Conservation (phyloP, 192 early-diverging fungal genomes). For the Blastocladiella britannica region DNA sequence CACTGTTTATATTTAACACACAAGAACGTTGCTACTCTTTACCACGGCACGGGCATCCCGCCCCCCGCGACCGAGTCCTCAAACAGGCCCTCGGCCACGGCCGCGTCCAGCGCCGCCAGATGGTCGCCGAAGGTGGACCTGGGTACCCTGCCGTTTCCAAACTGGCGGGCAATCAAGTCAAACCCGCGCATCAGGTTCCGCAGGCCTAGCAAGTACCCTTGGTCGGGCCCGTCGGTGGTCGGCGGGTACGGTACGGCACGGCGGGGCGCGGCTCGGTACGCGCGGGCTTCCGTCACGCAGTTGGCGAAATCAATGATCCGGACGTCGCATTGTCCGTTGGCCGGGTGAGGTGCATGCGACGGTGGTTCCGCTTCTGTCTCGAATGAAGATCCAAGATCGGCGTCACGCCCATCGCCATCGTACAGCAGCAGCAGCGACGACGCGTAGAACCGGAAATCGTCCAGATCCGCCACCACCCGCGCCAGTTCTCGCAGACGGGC, state of each 20-base stretch:
- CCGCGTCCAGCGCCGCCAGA: background rate
- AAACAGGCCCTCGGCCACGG: background rate
- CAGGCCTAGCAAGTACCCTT: slow-evolving; percentile 27
- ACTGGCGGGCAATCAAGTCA: slow-evolving; percentile 12
- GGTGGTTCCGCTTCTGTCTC: background rate
- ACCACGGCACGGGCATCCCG: background rate
- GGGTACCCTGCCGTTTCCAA: background rate
- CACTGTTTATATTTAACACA: no score
- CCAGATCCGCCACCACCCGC: slow-evolving; percentile 47
- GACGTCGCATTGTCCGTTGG: slow-evolving; percentile 36
- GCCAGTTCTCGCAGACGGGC: slow-evolving; percentile 51
- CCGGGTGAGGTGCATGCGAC: background rate
- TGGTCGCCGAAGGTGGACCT: background rate
- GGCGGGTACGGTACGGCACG: slow-evolving; percentile 9
- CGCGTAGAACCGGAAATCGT: slow-evolving; percentile 77
- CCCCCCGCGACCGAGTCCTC: background rate
- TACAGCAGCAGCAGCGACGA: slow-evolving; percentile 78
- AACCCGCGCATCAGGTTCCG: slow-evolving; percentile 25
- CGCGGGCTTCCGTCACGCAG: slow-evolving; percentile 27
- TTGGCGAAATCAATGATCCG: slow-evolving; percentile 96
- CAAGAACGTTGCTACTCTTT: no score
- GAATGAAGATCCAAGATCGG: slow-evolving; percentile 4
- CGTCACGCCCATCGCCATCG: slow-evolving; percentile 35
- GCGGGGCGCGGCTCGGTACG: slow-evolving; percentile 7
- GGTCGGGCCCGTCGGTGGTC: slow-evolving; percentile 17